Evolutionary conservation across 331 rosid species (phyloP).

Genomic region (Quercus phellos): DNA sequence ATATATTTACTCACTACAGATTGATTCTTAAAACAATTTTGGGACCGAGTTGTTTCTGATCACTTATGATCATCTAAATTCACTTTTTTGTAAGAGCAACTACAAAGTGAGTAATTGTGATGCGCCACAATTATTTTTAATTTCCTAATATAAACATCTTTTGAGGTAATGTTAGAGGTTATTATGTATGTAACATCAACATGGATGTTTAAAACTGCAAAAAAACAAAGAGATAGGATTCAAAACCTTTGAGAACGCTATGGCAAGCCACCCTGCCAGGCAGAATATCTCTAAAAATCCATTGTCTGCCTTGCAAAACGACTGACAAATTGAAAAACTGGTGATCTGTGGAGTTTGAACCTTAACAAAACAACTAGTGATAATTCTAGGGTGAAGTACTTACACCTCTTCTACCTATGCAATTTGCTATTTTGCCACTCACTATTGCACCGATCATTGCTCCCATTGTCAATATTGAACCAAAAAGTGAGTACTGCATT

Average conservation of each 20-base stretch:
- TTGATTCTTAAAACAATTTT: neutral
- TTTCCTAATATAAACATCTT: too few species aligned
- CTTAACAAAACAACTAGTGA: neutral
- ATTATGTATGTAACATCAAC: too few species aligned
- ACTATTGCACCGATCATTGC: constrained; percentile 82
- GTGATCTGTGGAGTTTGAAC: neutral
- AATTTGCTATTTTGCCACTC: constrained; percentile 72
- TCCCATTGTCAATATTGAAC: constrained; percentile 81
- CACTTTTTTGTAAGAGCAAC: neutral
- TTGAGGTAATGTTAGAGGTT: too few species aligned
- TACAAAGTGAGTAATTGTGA: neutral
- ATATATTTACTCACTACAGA: neutral
- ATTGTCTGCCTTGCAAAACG: constrained; percentile 47
- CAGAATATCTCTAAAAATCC: constrained; percentile 69
- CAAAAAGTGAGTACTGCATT: constrained; percentile 69
- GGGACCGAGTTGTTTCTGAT: neutral
- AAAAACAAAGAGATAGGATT: neutral
- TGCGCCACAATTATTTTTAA: too few species aligned
- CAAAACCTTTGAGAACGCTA: constrained; percentile 56
- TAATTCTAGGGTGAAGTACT: constrained; percentile 27
- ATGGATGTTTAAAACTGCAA: too few species aligned
- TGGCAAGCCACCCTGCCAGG: constrained; percentile 69
- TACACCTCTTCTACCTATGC: constrained; percentile 70
- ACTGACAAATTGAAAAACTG: constrained; percentile 8
- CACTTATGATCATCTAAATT: neutral